phyloP scores from a whole-genome alignment of 129 eudicot species.

The Centrapalus pauciflorus region DNA sequence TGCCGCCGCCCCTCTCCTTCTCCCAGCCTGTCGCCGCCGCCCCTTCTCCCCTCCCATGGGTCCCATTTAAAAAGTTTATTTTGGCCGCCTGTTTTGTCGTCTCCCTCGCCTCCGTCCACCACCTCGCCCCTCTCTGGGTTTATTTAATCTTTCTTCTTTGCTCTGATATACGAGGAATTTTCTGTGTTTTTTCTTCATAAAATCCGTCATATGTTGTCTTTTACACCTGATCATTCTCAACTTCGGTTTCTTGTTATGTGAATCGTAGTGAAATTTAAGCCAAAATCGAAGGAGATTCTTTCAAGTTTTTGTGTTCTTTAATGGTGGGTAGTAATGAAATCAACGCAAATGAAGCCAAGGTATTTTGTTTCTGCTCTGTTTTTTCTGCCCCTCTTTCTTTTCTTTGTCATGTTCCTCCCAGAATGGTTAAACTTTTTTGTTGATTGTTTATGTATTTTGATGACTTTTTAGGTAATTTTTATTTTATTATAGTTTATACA shows the following conservation, averaged over 20 bases:
- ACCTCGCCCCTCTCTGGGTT: slow-evolving; percentile 37
- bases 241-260: too few relatives aligned
- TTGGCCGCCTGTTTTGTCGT: slow-evolving; percentile 85
- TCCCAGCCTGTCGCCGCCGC: too few relatives aligned
- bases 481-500: too few relatives aligned
- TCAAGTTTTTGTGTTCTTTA: background rate
- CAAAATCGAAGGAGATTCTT: background rate
- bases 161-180: slow-evolving; percentile 3
- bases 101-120: slow-evolving; percentile 68
- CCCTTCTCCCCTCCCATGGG: too few relatives aligned
- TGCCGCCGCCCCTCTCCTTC: too few relatives aligned
- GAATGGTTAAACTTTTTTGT: slow-evolving; percentile 18
- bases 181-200: background rate
- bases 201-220: background rate
- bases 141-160: slow-evolving; percentile 13
- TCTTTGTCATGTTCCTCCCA: slow-evolving; percentile 33
- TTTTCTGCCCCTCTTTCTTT: background rate
- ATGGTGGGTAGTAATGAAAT: slow-evolving; percentile 94
- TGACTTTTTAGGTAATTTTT: slow-evolving; percentile 23
- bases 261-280: background rate
- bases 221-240: background rate
- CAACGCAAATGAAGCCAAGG: slow-evolving; percentile 84
- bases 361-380: slow-evolving; percentile 25
- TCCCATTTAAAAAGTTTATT: slow-evolving; percentile 50
- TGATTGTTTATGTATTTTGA: slow-evolving; percentile 22